These are phyloP conservation scores for Shiraia bambusicola DNA, from an alignment of 2,329 filamentous ascomycete species.

Conservation along the genomic window DNA sequence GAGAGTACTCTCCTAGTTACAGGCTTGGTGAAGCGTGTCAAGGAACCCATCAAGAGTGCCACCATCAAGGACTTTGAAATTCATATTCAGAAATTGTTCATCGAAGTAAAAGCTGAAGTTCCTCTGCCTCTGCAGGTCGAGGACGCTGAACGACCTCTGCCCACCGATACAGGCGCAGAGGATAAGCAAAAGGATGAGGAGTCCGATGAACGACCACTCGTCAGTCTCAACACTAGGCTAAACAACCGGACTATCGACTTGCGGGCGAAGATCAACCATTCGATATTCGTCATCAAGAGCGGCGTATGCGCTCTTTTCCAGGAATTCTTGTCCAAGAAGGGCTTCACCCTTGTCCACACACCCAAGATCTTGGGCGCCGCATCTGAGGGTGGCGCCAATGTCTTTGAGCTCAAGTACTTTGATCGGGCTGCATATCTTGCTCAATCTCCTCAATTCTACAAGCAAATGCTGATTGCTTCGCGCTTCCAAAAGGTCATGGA, in stretches of 20 bases:
- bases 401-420: constrained; percentile 90
- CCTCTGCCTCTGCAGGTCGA: constrained; percentile 62
- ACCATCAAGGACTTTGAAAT: constrained; percentile 79
- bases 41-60: constrained; percentile 86
- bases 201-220: constrained; percentile 64
- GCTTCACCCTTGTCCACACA: constrained; percentile 83
- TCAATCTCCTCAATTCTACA: constrained; percentile 82
- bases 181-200: constrained; percentile 54
- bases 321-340: constrained; percentile 73
- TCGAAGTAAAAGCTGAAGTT: constrained; percentile 66
- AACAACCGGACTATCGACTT: constrained; percentile 94
- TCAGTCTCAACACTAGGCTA: constrained; percentile 79
- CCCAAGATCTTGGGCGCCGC: constrained; percentile 87
- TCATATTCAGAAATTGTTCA: constrained; percentile 82
- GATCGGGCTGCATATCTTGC: constrained; percentile 77
- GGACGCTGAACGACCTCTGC: constrained; percentile 54
- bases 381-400: constrained; percentile 88
- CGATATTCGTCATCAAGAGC: constrained; percentile 72
- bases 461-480: constrained; percentile 81
- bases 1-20: constrained; percentile 85
- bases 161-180: constrained; percentile 50
- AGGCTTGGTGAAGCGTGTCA: constrained; percentile 75
- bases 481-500: constrained; percentile 76
- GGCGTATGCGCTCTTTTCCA: constrained; percentile 70
- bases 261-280: constrained; percentile 85